phyloP scores from a whole-genome alignment of 805 yeast genomes.

The Nakazawaea wickerhamii region DNA sequence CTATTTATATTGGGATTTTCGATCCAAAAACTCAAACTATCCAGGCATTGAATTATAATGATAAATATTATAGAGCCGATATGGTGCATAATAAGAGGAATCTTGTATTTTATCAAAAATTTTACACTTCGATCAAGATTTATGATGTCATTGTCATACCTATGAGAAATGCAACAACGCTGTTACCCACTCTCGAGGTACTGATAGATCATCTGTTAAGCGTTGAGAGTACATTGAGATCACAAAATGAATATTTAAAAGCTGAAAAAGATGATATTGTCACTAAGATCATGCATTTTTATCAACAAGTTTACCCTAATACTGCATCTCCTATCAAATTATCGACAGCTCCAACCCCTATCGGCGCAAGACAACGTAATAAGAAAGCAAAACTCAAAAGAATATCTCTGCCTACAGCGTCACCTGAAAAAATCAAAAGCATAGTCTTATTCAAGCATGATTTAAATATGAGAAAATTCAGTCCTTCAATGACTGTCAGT shows the following conservation, averaged over 20 bases:
- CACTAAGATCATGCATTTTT: slow-evolving; percentile 2
- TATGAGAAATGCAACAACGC: not conserved
- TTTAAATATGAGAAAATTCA: too few species aligned
- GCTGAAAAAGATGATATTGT: slow-evolving; percentile 2
- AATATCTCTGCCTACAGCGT: not conserved
- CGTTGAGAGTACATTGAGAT: not conserved
- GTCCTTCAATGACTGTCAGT: too few species aligned
- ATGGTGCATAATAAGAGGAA: slow-evolving; percentile 3
- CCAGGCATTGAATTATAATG: slow-evolving; percentile 2
- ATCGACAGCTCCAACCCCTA: not conserved
- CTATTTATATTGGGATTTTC: slow-evolving; percentile 7
- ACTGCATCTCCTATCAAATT: not conserved
- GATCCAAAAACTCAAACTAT: not conserved
- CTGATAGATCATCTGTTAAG: slow-evolving; percentile 6
- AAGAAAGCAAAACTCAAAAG: not conserved
- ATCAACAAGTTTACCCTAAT: slow-evolving; percentile 1
- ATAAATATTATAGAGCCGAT: not conserved
- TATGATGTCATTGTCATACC: slow-evolving; percentile 4
- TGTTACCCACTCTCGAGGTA: not conserved
- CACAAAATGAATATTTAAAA: not conserved
- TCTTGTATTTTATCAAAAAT: slow-evolving; percentile 9
- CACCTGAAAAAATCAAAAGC: not conserved
- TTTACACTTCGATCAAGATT: slow-evolving; percentile 7
- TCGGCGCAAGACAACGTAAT: not conserved
- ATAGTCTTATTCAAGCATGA: not conserved